Evolutionary conservation across 345 rosid species (phyloP), one percentile per base, ranked within the genome.

Genomic region (Gossypium rotundifolium): DNA sequence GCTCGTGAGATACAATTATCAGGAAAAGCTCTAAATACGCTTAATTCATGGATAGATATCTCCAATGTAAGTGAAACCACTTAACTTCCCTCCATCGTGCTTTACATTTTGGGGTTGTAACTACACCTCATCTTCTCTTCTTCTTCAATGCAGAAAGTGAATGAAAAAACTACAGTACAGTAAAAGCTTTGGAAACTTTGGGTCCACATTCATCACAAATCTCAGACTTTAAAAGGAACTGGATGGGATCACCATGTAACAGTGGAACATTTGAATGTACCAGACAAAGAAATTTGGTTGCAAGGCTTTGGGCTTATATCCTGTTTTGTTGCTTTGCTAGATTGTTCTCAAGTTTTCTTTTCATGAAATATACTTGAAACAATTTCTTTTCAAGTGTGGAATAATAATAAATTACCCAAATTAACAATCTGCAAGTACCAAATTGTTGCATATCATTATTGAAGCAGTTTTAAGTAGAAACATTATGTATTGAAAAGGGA

Each of bases 1-100:
- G 98, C 98, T 7, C 91, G 93, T 2, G 92, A 88, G 80, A 87
- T 83, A 14, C 99, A 90, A 44, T 76, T 74, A 44, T 90, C 98
- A 2, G 99, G 99, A 66, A 88, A 81, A 80, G 93, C 96, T 81
- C 76, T 85, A 17, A 74, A 81, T 79, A 89, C 93, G 6, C 97
- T 93, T 69, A 83, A 89, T 78, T 79, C 79, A 13, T 93, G 91
- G 98, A 88, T 90, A 58, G 74, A 74, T 58, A 45, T 79, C 70
- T 89, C 99, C 10, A 90, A 88, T 64, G 89, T 79, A 78, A 84
- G 85, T 72, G 11, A 62, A 62, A 48, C 44, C 33, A 55, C 57
- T 8, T 14, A 65, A 16, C 48, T 69, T 22, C 48, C 72, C 33
- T 70, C 69, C 23, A 4, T 11, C 23, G 44, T 71, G 75, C 74